phyloP scores from a whole-genome alignment of 2,329 filamentous ascomycete species.

The Cercospora zeina region DNA sequence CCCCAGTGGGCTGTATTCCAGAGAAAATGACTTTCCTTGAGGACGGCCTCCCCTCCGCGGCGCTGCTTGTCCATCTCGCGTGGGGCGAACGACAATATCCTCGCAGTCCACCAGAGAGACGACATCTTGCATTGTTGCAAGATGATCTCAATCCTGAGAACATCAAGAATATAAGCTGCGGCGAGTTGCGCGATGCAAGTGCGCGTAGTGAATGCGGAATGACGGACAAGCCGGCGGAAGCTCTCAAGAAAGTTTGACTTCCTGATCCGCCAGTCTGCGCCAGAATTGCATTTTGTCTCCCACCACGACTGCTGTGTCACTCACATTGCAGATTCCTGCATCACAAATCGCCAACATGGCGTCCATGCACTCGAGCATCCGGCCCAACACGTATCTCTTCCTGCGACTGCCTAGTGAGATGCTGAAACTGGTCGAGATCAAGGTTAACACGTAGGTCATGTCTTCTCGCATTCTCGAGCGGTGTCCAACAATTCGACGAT shows the following conservation, averaged over 20 bases:
- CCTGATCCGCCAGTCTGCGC: background rate
- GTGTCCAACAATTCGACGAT: conserved; percentile 33
- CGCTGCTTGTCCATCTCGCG: conserved; percentile 12
- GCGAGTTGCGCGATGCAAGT: too few species aligned
- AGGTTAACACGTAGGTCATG: conserved; percentile 63
- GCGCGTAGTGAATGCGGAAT: conserved; percentile 4
- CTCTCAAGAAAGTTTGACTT: conserved; percentile 8
- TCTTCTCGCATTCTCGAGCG: conserved; percentile 22
- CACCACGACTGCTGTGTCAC: background rate
- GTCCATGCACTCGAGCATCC: conserved; percentile 50
- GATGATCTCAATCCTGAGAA: background rate
- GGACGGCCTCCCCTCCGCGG: conserved; percentile 1
- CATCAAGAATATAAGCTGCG: conserved; percentile 8
- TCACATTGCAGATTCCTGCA: background rate
- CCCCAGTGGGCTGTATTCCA: conserved; percentile 92
- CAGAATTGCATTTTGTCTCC: background rate
- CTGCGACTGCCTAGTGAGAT: conserved; percentile 60
- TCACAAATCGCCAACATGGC: conserved; percentile 24
- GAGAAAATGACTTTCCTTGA: conserved; percentile 72
- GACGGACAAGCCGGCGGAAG: conserved; percentile 11
- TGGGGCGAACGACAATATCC: background rate
- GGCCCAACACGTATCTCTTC: conserved; percentile 55
- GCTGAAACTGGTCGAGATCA: conserved; percentile 59
- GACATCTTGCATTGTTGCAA: background rate
- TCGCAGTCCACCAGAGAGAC: background rate